phyloP scores from a whole-genome alignment of 129 eudicot species.

The Flaveria bidentis region DNA sequence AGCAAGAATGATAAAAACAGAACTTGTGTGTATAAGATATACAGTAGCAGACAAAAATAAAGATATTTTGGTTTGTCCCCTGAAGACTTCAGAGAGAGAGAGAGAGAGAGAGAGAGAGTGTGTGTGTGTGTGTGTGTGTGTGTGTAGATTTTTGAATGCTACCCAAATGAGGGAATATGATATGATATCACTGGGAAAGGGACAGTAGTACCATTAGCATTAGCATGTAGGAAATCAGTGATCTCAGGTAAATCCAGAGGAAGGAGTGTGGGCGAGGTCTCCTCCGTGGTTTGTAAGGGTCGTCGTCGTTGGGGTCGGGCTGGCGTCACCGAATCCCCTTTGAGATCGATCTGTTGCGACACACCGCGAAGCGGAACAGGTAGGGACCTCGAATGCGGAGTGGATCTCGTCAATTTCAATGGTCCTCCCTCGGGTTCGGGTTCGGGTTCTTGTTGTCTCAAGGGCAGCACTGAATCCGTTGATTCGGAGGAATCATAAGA shows the following conservation, averaged over 20 bases:
- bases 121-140: too few relatives aligned
- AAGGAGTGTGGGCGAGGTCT: neutral
- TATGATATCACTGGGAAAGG: too few relatives aligned
- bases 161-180: too few relatives aligned
- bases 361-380: constrained; percentile 35
- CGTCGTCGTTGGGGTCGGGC: too few relatives aligned
- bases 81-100: too few relatives aligned
- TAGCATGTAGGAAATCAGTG: constrained; percentile 31
- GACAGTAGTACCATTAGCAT: too few relatives aligned
- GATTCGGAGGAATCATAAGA: neutral
- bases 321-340: too few relatives aligned
- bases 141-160: too few relatives aligned
- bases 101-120: too few relatives aligned
- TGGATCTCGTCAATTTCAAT: constrained; percentile 25
- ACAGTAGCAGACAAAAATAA: too few relatives aligned
- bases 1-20: neutral
- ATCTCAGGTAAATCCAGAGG: constrained; percentile 32
- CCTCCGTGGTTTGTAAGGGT: neutral
- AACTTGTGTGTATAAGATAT: too few relatives aligned
- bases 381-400: constrained; percentile 43
- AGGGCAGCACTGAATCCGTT: neutral
- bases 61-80: too few relatives aligned
- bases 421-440: constrained; percentile 2
- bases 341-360: constrained; percentile 39
- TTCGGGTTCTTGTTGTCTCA: neutral